Base-by-base conservation (phyloP, 2,329 filamentous ascomycete species). In the Sporothrix variecibatus region DNA sequence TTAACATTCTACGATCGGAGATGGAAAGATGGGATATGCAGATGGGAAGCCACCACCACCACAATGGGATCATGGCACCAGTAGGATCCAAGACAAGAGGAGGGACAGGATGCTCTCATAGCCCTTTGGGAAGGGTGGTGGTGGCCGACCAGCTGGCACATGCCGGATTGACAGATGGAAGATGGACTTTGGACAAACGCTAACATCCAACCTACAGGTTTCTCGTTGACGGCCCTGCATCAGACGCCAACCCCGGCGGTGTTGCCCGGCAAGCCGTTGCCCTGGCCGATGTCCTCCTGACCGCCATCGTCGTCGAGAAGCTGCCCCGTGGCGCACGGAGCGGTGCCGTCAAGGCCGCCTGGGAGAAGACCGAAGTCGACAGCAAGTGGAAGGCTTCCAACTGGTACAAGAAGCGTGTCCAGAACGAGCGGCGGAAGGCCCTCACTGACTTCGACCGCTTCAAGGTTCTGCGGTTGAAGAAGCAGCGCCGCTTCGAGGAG, bases 391-490 rank as follows among this genome's bases (percentile, higher is more conserved):
- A 92, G 84, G 89, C 93, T 87, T 95, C 90, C 89, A 91, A 91
- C 86, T 97, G 93, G 92, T 94, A 95, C 82, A 96, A 99, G 94
- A 95, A 94, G 90, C 91, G 93, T 84, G 91, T 91, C 80, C 92
- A 94, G 87, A 89, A 90, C 81, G 89, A 93, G 86, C 93, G 94
- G 88, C 93, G 96, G 89, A 93, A 92, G 88, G 90, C 91, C 82
- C 89, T 99, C 80, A 97, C 92, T 87, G 96, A 99, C 90, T 99
- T 99, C 84, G 96, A 99, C 90, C 93, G 96, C 86, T 99, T 98
- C 94, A 98, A 99, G 93, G 96, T 98, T 82, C 90, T 98, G 91
- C 92, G 95, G 87, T 90, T 98, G 87, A 97, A 95, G 93, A 99
- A 99, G 92, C 95, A 98, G 92, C 94, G 95, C 85, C 93, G 95